These are phyloP conservation scores for Blastocystis hominis DNA, from an alignment of 352 stramenopile genomes.

Conservation along the genomic window DNA sequence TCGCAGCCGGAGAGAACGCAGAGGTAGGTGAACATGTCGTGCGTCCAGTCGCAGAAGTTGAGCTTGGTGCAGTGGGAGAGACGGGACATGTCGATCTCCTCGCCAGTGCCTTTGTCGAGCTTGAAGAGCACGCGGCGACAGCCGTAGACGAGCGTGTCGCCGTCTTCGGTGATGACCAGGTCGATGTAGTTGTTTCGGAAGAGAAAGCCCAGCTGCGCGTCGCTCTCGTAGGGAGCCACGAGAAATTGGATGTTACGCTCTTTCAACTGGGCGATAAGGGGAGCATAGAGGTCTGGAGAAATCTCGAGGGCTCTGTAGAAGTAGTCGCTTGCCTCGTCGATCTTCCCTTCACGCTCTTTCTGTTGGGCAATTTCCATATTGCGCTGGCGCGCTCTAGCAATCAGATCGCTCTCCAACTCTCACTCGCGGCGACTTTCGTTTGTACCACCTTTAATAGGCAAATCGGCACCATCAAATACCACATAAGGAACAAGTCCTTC, in stretches of 20 bases:
- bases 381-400: background rate
- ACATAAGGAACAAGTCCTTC: conserved; percentile 75
- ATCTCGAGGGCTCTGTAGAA: conserved; percentile 65
- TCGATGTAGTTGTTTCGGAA: conserved; percentile 74
- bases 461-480: conserved; percentile 81
- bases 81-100: conserved; percentile 73
- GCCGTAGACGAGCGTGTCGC: conserved; percentile 84
- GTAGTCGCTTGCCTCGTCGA: conserved; percentile 58
- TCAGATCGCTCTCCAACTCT: background rate
- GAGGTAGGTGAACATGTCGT: conserved; percentile 72
- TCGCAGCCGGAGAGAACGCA: conserved; percentile 78
- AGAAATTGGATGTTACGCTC: conserved; percentile 72
- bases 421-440: conserved; percentile 59
- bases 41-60: conserved; percentile 72
- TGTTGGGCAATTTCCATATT: conserved; percentile 55
- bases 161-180: conserved; percentile 88
- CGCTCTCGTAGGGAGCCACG: conserved; percentile 91
- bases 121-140: conserved; percentile 84
- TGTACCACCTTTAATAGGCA: conserved; percentile 75
- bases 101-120: conserved; percentile 73
- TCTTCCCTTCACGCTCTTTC: conserved; percentile 60
- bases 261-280: conserved; percentile 64
- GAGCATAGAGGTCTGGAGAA: conserved; percentile 64
- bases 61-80: conserved; percentile 72
- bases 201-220: conserved; percentile 88